phyloP scores from a whole-genome alignment of 2,329 filamentous ascomycete genomes.

The Didymella lethalis region DNA sequence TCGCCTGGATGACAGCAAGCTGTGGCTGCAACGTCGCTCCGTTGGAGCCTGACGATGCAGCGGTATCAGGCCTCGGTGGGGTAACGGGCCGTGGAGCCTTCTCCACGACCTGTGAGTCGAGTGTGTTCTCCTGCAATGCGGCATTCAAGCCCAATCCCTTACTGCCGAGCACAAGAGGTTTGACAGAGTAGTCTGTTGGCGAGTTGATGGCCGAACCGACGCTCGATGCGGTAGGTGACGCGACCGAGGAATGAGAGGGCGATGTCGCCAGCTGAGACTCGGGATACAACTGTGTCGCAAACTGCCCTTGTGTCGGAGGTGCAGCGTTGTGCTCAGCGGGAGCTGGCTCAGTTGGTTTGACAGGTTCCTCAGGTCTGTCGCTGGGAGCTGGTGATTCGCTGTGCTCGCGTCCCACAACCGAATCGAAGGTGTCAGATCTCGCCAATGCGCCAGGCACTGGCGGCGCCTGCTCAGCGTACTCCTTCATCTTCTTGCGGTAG shows the following conservation, averaged over 20 bases:
- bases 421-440: conserved; percentile 47
- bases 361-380: conserved; percentile 42
- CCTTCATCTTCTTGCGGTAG: conserved; percentile 90
- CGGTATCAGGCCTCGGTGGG: conserved; percentile 11
- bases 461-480: conserved; percentile 63
- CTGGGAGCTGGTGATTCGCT: conserved; percentile 50
- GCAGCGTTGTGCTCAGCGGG: conserved; percentile 32
- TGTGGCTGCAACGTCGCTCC: conserved; percentile 41
- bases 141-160: conserved; percentile 39
- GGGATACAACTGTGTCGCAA: conserved; percentile 28
- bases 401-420: conserved; percentile 45
- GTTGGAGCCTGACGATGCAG: conserved; percentile 16
- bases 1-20: conserved; percentile 51
- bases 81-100: conserved; percentile 23
- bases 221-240: conserved; percentile 32
- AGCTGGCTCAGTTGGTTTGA: conserved; percentile 30
- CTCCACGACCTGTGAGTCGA: conserved; percentile 22
- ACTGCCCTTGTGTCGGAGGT: conserved; percentile 21
- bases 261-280: conserved; percentile 45
- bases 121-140: conserved; percentile 27
- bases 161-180: conserved; percentile 35
- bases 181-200: conserved; percentile 46
- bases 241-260: conserved; percentile 38
- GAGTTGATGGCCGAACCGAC: conserved; percentile 40
- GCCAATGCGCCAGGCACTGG: conserved; percentile 45